Evolutionary conservation across 2,329 filamentous ascomycete genomes (phyloP), one percentile per base, ranked within the genome.

Genomic region (Verticillium klebahnii): DNA sequence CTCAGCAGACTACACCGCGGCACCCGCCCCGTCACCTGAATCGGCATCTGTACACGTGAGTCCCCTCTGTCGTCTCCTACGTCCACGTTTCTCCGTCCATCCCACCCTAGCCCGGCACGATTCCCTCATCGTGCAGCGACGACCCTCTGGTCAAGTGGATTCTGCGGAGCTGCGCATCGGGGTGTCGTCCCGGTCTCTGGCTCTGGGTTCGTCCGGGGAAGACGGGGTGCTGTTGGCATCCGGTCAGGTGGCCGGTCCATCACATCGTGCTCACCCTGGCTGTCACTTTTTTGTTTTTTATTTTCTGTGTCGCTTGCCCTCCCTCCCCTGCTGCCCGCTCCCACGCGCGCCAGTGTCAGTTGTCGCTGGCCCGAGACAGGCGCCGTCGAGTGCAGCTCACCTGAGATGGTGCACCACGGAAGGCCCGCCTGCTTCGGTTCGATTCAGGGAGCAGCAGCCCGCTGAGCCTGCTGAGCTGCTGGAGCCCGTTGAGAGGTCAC

Each of bases 91-190:
- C 40, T 11, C n/a, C 40, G 8, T n/a, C 40, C 40, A 25, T 50
- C 40, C 19, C 40, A 14, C n/a, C 40, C 40, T 50, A 50, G 40
- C 40, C 19, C 12, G 19, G 19, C 40, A 50, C 40, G 40, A 50
- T 50, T 50, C 19, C 19, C 40, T 50, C 40, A 50, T 50, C 40
- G 40, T 50, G 40, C 40, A 50, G 40, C 40, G 40, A 50, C 40
- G 40, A n/a, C 40, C 29, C 40, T 50, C 40, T 50, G n/a, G n/a
- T 50, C 7, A 55, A 59, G 58, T 59, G 58, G 58, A 59, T 59
- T 59, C 58, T 52, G 31, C 40, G 58, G 58, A 52, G 58, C 31
- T 9, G n/a, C 56, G 14, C 39, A 40, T 50, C 40, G 37, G 14
- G 14, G 14, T n/a, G 37, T 40, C 37, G 14, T 25, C 40, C 40